These are phyloP conservation scores for Neofusicoccum sp. DNA, from an alignment of 2,329 filamentous ascomycete species.

Conservation along the genomic window DNA sequence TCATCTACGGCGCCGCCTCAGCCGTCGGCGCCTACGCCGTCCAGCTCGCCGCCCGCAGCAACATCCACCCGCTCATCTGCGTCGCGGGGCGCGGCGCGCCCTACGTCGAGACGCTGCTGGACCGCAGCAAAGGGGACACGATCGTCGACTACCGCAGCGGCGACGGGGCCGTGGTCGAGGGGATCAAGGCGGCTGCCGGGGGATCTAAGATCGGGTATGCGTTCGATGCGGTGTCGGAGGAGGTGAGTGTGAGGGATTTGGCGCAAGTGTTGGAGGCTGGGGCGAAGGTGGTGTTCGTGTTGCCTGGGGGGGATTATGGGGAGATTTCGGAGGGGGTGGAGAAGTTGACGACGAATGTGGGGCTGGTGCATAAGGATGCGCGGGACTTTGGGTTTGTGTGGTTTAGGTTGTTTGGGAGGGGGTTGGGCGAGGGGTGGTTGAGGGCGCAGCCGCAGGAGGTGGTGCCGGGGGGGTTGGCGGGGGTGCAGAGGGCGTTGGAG, in stretches of 20 bases:
- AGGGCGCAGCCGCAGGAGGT: conserved; percentile 38
- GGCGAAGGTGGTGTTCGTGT: conserved; percentile 43
- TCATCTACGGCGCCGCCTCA: conserved; percentile 56
- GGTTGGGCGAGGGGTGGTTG: conserved; percentile 40
- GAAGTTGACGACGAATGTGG: conserved; percentile 6
- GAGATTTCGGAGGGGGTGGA: not conserved
- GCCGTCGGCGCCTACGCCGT: conserved; percentile 62
- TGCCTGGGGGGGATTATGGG: conserved; percentile 46
- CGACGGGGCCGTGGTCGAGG: conserved; percentile 28
- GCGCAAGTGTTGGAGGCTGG: conserved; percentile 38
- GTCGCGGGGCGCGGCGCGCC: conserved; percentile 57
- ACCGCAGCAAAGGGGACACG: conserved; percentile 53
- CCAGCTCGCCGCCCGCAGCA: conserved; percentile 56
- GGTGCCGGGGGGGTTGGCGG: conserved; percentile 31
- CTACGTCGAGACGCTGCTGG: conserved; percentile 57
- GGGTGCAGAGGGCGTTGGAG: conserved; percentile 30
- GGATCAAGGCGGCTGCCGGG: conserved; percentile 30
- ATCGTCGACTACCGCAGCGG: conserved; percentile 61
- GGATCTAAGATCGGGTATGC: conserved; percentile 33
- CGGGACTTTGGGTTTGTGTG: conserved; percentile 41
- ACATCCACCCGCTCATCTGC: conserved; percentile 65
- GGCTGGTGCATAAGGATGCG: conserved; percentile 29
- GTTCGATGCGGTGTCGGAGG: conserved; percentile 31
- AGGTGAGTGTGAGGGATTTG: conserved; percentile 44
- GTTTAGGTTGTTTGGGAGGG: conserved; percentile 34